Base-by-base conservation (phyloP, 495 filamentous ascomycete genomes). In the Daldinia vernicosa region DNA sequence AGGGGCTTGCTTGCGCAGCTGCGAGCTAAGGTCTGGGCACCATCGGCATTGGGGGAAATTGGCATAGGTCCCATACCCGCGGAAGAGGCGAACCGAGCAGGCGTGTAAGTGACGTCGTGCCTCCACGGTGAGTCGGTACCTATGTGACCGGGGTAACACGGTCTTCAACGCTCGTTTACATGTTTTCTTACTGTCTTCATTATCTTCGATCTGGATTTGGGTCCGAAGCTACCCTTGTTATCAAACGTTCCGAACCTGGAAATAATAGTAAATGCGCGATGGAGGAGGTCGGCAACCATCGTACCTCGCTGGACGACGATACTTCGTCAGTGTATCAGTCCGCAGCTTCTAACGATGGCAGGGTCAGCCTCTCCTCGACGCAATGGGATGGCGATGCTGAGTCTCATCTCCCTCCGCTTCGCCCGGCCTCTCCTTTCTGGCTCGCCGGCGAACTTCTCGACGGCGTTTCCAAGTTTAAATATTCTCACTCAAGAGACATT, bases 211-310 rank as follows among this genome's bases (percentile, higher is more conserved):
- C 58, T 54, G 57, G 60, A 59, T 12, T 54, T 55, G 51, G 40
- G 35, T 47, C 47, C n/a, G 54, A 26, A 8, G 43, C 53, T 32
- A 22, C 63, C 54, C 58, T 67, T 8, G 62, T 40, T 27, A 14
- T 67, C 15, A 22, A 70, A 39, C 54, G 67, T 53, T 33, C 54
- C 9, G 39, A 61, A 52, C 17, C 33, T 24, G 28, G 51, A n/a
- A 55, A 64, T 30, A 67, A 53, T 37, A 60, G 24, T 27, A 33
- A 53, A 54, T 19, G 51, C 60, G 63, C 39, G 27, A 74, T 74
- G 71, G 71, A 70, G 59, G 71, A 67, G 59, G 67, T 67, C 54
- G 37, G 53, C 54, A 55, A 47, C 59, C 63, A 62, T 67, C 71
- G 63, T 35, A 54, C 59, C 59, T 74, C 71, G n/a, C 45, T 7